Conservation (phyloP, 108 stramenopile species). For the Cyclostephanos invisitatus region DNA sequence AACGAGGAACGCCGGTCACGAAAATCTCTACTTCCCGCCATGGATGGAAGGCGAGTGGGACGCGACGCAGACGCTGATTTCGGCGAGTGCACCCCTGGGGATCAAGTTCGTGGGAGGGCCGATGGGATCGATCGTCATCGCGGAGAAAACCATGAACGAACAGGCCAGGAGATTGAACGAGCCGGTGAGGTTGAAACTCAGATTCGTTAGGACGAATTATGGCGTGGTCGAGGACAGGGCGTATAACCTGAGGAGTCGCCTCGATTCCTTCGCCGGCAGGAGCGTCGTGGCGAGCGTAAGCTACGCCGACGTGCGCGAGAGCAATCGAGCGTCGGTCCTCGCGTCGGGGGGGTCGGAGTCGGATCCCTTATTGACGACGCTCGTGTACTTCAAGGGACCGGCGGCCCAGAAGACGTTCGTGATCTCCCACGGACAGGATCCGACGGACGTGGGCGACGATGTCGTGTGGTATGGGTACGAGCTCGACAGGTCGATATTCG, state of each 20-base stretch:
- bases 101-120: conserved; percentile 77
- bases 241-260: conserved; percentile 60
- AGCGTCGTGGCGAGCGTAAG: conserved; percentile 75
- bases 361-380: conserved; percentile 75
- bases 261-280: conserved; percentile 75
- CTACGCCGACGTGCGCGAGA: conserved; percentile 74
- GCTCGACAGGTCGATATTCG: conserved; percentile 77
- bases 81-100: conserved; percentile 67
- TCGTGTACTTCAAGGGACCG: conserved; percentile 80
- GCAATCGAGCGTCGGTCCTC: conserved; percentile 67
- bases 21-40: conserved; percentile 66
- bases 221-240: conserved; percentile 80
- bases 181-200: conserved; percentile 36
- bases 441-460: conserved; percentile 22
- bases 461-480: conserved; percentile 70
- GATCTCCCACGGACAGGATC: conserved; percentile 55
- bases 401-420: conserved; percentile 84
- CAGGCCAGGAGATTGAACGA: conserved; percentile 47
- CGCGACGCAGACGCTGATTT: conserved; percentile 69
- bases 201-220: conserved; percentile 58
- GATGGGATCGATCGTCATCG: conserved; percentile 59
- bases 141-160: conserved; percentile 62
- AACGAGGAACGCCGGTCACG: conserved; percentile 62
- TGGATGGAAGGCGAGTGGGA: conserved; percentile 78
- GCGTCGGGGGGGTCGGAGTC: conserved; percentile 65